Base-by-base conservation (phyloP, 305 asterid genomes). In the Petunia hybrid region DNA sequence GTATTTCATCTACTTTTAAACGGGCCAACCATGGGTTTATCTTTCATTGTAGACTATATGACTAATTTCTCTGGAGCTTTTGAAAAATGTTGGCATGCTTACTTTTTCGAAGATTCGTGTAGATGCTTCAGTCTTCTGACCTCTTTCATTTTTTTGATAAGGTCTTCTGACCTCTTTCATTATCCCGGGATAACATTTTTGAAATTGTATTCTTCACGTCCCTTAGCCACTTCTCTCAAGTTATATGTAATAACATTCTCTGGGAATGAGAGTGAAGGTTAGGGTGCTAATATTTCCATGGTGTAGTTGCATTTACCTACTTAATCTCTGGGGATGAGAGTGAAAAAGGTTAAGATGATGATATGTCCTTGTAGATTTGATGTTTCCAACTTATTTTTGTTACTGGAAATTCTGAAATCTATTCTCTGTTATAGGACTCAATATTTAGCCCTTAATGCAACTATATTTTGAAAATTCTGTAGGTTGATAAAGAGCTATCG, bases 401-500 rank as follows among this genome's bases (percentile, higher is more conserved):
- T n/a, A n/a, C n/a, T n/a, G n/a, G 43, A 73, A 73, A 73, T 51
- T 13, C 48, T 31, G 4, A 10, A 73, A 46, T 13, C 43, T 36
- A 73, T 42, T 22, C 46, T 36, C 13, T 51, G 8, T 13, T 60
- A 46, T 4, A 70, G 51, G 43, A n/a, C 61, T 46, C 60, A 2
- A 22, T 9, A 1, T 70, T 69, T 70, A 31, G 43, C 48, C 10
- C 53, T 6, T 31, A 51, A 13, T 38, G 45, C 78, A 51, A 12
- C 56, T 45, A 61, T 61, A 43, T 43, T 62, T 59, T 7, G 45
- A 67, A 40, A 60, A 70, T 75, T 78, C 43, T 84, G 83, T 94
- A 96, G 99, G 87, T 96, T 69, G 99, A 96, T 87, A 93, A 85
- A 83, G 86, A 71, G 83, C 97, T 96, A 57, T 83, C 96, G 1